Percentiles rank a stretch among this genome's conserved stretches.
Evolutionary conservation across 768 basidiomycete genomes (phyloP).

Genomic region (Panaeolus papilionaceus): DNA sequence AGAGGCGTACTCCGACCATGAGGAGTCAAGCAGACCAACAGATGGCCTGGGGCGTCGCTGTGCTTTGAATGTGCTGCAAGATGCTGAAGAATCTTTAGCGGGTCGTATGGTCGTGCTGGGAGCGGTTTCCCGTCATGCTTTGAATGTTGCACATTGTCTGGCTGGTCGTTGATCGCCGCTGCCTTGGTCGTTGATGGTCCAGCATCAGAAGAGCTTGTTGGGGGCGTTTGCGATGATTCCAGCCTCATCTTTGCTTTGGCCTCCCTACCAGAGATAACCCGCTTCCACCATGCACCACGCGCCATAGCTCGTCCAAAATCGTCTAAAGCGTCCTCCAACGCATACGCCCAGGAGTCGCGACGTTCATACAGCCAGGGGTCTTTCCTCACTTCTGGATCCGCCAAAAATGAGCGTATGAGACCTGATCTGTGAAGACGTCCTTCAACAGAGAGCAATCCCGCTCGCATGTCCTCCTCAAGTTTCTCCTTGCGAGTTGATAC

Average conservation of each 20-base stretch:
- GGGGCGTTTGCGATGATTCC: slow-evolving; percentile 10
- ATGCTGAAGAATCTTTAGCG: slow-evolving; percentile 31
- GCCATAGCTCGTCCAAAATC: slow-evolving; percentile 47
- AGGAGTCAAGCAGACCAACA: slow-evolving; percentile 59
- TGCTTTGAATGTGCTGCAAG: slow-evolving; percentile 36
- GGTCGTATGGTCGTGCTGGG: slow-evolving; percentile 25
- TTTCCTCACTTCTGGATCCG: slow-evolving; percentile 41
- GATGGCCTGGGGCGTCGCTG: slow-evolving; percentile 42
- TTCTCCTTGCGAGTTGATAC: neutral
- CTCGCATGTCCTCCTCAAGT: neutral
- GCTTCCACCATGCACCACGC: slow-evolving; percentile 53
- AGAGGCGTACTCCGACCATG: slow-evolving; percentile 36
- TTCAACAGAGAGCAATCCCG: slow-evolving; percentile 39
- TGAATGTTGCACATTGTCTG: neutral
- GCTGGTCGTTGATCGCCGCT: neutral
- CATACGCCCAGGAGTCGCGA: slow-evolving; percentile 49
- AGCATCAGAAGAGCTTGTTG: neutral
- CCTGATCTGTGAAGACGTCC: slow-evolving; percentile 47
- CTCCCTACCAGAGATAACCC: slow-evolving; percentile 44
- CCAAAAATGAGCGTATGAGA: slow-evolving; percentile 47
- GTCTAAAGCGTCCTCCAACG: slow-evolving; percentile 54
- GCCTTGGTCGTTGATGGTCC: slow-evolving; percentile 1
- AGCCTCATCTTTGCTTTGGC: slow-evolving; percentile 23
- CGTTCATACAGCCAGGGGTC: slow-evolving; percentile 51
- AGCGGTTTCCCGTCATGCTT: slow-evolving; percentile 13